Percentiles rank a stretch among this genome's conserved stretches.
Evolutionary conservation across 768 basidiomycete species (phyloP).

Genomic region (Sarcodon sp.): DNA sequence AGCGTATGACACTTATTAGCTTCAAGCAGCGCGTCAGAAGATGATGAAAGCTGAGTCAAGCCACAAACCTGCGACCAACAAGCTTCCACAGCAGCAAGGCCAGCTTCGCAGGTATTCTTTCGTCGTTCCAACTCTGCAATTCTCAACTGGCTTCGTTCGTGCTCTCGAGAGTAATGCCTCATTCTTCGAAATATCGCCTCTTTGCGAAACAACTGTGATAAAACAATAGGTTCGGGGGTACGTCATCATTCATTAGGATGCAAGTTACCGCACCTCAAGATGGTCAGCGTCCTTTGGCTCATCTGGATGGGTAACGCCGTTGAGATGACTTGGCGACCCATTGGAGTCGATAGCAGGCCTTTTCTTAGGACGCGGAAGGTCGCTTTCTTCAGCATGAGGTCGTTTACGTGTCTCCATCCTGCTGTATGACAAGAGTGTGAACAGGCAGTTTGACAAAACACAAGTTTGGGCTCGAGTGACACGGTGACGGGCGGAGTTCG

Average conservation of each 20-base stretch:
- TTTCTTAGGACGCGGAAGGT: constrained; percentile 14
- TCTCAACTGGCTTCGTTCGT: constrained; percentile 13
- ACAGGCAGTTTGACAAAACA: neutral
- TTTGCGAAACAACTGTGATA: constrained; percentile 15
- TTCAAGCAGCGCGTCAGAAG: constrained; percentile 1
- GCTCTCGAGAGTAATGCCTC: constrained; percentile 19
- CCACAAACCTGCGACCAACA: constrained; percentile 15
- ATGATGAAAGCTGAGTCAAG: neutral
- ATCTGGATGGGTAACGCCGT: constrained; percentile 13
- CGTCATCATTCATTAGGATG: neutral
- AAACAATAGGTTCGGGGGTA: neutral
- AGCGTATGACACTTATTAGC: constrained; percentile 15
- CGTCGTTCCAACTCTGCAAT: constrained; percentile 16
- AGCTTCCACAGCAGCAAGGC: constrained; percentile 16
- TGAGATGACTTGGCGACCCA: constrained; percentile 12
- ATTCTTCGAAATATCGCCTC: constrained; percentile 19
- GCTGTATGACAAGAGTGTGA: neutral
- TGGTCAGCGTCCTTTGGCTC: constrained; percentile 16
- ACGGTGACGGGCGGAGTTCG: too few species aligned
- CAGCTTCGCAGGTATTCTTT: constrained; percentile 14
- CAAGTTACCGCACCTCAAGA: constrained; percentile 11
- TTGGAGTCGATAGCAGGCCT: constrained; percentile 12
- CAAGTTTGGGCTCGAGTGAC: too few species aligned
- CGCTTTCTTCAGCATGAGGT: constrained; percentile 13
- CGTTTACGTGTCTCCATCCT: constrained; percentile 15